Evolutionary conservation across 1,284 basidiomycete genomes (phyloP).

Genomic region (Lentinula novae-zelandiae): DNA sequence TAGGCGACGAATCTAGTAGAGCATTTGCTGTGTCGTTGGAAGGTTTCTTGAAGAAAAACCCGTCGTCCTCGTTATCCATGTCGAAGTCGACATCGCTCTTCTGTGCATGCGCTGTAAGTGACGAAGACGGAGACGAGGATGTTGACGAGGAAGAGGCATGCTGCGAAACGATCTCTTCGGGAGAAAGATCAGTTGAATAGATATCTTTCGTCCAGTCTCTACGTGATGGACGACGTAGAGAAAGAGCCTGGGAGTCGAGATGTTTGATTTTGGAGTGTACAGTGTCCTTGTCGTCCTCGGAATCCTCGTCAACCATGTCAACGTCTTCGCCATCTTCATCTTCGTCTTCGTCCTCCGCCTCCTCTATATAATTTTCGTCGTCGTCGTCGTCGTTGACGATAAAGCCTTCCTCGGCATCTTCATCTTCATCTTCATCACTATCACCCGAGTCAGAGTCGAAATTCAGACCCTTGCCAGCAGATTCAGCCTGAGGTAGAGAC

Average conservation of each 20-base stretch:
- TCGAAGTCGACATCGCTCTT: slow-evolving; percentile 43
- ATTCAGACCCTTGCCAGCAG: slow-evolving; percentile 48
- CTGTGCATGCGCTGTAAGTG: slow-evolving; percentile 13
- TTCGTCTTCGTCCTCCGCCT: slow-evolving; percentile 47
- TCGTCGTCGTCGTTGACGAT: slow-evolving; percentile 25
- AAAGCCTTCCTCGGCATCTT: slow-evolving; percentile 30
- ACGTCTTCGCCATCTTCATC: slow-evolving; percentile 44
- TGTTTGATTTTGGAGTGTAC: slow-evolving; percentile 61
- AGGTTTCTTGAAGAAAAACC: slow-evolving; percentile 63
- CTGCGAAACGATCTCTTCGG: slow-evolving; percentile 60
- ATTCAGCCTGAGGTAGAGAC: slow-evolving; percentile 26
- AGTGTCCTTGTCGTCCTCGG: slow-evolving; percentile 60
- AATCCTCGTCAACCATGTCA: slow-evolving; percentile 19
- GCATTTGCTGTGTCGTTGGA: slow-evolving; percentile 24
- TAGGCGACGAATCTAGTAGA: too few relatives aligned
- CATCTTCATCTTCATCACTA: slow-evolving; percentile 38
- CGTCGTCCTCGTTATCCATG: slow-evolving; percentile 63
- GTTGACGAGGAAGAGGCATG: slow-evolving; percentile 10
- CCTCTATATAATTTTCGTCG: slow-evolving; percentile 49
- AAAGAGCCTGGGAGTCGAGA: slow-evolving; percentile 38
- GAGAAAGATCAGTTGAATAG: slow-evolving; percentile 70
- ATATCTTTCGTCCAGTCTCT: slow-evolving; percentile 87
- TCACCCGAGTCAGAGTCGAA: slow-evolving; percentile 69
- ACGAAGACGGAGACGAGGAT: slow-evolving; percentile 17
- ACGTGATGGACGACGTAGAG: slow-evolving; percentile 34